Percentiles rank a stretch among this genome's conserved stretches.
Evolutionary conservation across 2,329 filamentous ascomycete genomes (phyloP).

Genomic region (Neonectria coccinea): DNA sequence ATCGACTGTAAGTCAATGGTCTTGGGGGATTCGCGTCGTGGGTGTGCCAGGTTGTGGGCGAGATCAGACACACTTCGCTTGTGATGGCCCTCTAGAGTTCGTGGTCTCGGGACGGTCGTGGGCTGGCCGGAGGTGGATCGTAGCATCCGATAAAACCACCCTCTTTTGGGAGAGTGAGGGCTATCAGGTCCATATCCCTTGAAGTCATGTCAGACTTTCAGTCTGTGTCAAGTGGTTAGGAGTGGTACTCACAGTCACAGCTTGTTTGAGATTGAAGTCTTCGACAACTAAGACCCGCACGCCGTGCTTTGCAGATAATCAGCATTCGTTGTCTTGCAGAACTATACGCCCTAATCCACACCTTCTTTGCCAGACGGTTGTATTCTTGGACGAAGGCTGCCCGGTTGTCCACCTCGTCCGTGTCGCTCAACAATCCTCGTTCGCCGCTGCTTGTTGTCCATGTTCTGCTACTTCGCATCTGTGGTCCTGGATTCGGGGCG

Average conservation of each 20-base stretch:
- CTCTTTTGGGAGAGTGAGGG: conserved; percentile 48
- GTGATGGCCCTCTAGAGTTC: conserved; percentile 47
- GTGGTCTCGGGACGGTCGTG: conserved; percentile 19
- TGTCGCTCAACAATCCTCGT: conserved; percentile 59
- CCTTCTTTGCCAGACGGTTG: conserved; percentile 70
- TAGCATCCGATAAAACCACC: conserved; percentile 55
- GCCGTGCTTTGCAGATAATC: conserved; percentile 59
- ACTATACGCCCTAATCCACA: conserved; percentile 39
- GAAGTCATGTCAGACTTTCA: conserved; percentile 22
- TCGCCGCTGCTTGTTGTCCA: conserved; percentile 70
- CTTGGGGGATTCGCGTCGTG: conserved; percentile 59
- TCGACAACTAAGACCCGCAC: conserved; percentile 57
- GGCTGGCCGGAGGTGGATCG: conserved; percentile 41
- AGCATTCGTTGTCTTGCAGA: background rate
- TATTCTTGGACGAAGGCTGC: conserved; percentile 66
- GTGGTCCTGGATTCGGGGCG: conserved; percentile 35
- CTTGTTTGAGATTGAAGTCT: conserved; percentile 49
- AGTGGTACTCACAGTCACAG: conserved; percentile 52
- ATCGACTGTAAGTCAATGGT: conserved; percentile 67
- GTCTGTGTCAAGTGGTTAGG: too few relatives aligned
- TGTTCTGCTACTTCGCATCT: conserved; percentile 61
- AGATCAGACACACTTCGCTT: conserved; percentile 69
- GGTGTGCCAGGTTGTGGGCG: conserved; percentile 58
- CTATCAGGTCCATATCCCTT: conserved; percentile 38
- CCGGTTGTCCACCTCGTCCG: conserved; percentile 63